A percentile compares a stretch with the other conserved stretches of the same genome.
Conservation (phyloP, 805 yeast genomes). For the Lachancea dasiensis region DNA sequence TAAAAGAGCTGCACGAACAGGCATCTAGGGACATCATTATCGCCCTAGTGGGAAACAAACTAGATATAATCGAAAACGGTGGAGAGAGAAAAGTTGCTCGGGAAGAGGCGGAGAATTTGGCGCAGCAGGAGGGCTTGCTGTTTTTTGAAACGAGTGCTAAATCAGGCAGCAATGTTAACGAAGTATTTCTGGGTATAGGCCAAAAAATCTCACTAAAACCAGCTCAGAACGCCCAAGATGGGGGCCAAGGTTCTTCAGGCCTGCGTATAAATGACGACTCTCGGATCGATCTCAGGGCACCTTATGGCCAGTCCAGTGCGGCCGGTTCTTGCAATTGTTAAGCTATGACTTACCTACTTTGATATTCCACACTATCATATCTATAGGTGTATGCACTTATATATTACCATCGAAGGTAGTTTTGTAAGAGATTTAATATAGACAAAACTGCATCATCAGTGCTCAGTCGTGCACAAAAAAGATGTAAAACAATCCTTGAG, state of each 20-base stretch:
- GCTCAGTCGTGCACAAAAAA: no score
- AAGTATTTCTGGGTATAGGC: slow-evolving; percentile 87
- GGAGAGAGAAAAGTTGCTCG: slow-evolving; percentile 62
- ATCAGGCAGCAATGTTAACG: slow-evolving; percentile 81
- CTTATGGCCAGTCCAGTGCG: slow-evolving; percentile 25
- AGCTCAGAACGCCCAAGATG: slow-evolving; percentile 19
- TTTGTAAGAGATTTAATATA: no score
- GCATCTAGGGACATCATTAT: slow-evolving; percentile 88
- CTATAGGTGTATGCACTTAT: no score
- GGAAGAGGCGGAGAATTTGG: slow-evolving; percentile 82
- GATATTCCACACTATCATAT: no score
- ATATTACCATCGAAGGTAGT: no score
- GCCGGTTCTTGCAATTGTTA: slow-evolving; percentile 33
- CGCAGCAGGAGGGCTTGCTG: slow-evolving; percentile 83
- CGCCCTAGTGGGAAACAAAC: slow-evolving; percentile 91
- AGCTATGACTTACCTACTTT: not conserved
- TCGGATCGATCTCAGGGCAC: slow-evolving; percentile 31
- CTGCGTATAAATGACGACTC: slow-evolving; percentile 24
- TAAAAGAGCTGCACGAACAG: slow-evolving; percentile 89
- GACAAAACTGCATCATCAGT: no score
- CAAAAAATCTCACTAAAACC: slow-evolving; percentile 60
- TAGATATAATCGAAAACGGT: slow-evolving; percentile 60
- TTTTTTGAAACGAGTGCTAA: slow-evolving; percentile 96
- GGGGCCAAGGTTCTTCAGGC: slow-evolving; percentile 16
- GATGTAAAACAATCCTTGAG: no score